Evolutionary conservation across 2,329 filamentous ascomycete genomes (phyloP).

Genomic region (Paramyrothecium roridum): DNA sequence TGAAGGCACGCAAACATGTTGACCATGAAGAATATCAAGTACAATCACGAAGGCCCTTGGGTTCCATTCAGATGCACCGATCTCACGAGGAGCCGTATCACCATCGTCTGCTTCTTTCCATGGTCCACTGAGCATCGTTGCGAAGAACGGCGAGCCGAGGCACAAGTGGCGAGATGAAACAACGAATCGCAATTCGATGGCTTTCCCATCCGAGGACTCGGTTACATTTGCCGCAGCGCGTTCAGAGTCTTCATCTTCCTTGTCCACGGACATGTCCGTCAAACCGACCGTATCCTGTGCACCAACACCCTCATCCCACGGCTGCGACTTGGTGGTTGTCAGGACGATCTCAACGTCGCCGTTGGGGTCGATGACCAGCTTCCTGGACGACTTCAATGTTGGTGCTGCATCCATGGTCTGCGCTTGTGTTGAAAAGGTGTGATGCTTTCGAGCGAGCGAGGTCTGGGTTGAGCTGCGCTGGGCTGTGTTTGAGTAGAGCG

Average conservation of each 20-base stretch:
- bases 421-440: no score
- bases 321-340: neutral
- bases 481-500: no score
- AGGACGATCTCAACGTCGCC: neutral
- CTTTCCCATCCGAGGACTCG: no score
- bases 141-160: neutral
- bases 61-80: neutral
- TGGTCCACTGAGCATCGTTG: neutral
- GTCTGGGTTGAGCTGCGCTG: no score
- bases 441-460: no score
- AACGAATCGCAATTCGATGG: neutral
- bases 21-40: neutral
- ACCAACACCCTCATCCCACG: no score
- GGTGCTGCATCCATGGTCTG: no score
- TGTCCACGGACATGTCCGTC: no score
- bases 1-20: neutral
- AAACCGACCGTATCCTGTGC: no score
- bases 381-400: no score
- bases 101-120: neutral
- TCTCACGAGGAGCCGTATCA: neutral
- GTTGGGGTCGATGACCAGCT: neutral
- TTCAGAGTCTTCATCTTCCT: neutral
- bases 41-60: neutral
- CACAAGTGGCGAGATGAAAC: conserved; percentile 1
- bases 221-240: no score